Conservation (phyloP, 129 eudicot species). For the Kitagawia praeruptora region DNA sequence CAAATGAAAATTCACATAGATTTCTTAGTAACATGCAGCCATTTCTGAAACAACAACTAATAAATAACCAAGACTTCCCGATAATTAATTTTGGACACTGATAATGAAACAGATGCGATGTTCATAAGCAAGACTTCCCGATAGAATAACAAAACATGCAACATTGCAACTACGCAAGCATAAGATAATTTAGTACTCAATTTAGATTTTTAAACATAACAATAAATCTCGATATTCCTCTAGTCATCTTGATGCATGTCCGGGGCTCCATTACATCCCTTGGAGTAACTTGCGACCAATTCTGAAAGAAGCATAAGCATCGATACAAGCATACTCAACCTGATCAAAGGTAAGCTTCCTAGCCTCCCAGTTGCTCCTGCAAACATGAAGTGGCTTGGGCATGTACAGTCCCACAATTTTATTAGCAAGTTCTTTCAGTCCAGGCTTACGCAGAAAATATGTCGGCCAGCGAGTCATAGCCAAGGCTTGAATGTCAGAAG, state of each 20-base stretch:
- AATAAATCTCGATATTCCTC: background rate
- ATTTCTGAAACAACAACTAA: no score
- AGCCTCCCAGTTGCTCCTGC: slow-evolving; percentile 20
- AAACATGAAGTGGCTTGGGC: slow-evolving; percentile 14
- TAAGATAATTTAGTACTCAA: background rate
- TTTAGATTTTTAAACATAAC: no score
- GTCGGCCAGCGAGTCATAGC: background rate
- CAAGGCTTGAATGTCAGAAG: background rate
- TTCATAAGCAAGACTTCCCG: no score
- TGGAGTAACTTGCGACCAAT: background rate
- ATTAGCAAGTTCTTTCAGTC: slow-evolving; percentile 55
- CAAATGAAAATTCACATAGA: no score
- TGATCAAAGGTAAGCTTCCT: slow-evolving; percentile 8
- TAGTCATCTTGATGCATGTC: background rate
- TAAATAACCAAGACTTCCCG: no score
- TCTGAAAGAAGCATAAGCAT: slow-evolving; percentile 21
- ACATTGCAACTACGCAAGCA: background rate
- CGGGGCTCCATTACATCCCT: background rate
- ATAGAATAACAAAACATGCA: background rate
- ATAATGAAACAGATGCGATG: no score
- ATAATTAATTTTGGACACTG: no score
- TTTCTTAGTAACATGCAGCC: no score
- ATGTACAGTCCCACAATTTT: slow-evolving; percentile 11
- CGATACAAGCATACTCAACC: slow-evolving; percentile 20
- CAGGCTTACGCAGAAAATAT: slow-evolving; percentile 13